phyloP scores from a whole-genome alignment of 352 stramenopile species.

The Pilasporangium apinafurcum region DNA sequence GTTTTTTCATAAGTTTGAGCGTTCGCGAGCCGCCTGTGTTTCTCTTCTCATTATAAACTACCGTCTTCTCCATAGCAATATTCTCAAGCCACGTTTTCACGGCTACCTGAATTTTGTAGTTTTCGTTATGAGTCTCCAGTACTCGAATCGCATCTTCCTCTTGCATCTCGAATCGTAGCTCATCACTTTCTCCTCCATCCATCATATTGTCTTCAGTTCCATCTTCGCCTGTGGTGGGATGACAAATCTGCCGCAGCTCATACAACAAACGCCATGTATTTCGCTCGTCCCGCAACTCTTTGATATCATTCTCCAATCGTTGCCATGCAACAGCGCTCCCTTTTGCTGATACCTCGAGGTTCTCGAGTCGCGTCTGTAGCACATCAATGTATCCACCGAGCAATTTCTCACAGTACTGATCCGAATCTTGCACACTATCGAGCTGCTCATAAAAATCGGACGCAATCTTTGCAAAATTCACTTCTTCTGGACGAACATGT shows the following conservation, averaged over 20 bases:
- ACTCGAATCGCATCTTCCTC: slow-evolving; percentile 67
- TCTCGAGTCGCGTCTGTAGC: slow-evolving; percentile 57
- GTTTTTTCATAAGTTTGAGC: slow-evolving; percentile 53
- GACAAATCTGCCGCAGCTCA: slow-evolving; percentile 65
- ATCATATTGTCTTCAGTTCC: slow-evolving; percentile 22
- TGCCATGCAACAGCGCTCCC: slow-evolving; percentile 12
- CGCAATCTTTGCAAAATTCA: slow-evolving; percentile 66
- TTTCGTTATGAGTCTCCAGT: slow-evolving; percentile 53
- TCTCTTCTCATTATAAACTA: slow-evolving; percentile 54
- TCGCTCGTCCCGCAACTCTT: slow-evolving; percentile 66
- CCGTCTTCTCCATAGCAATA: slow-evolving; percentile 62
- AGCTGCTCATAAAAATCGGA: slow-evolving; percentile 74
- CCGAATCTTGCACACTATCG: slow-evolving; percentile 56
- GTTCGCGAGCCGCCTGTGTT: slow-evolving; percentile 45
- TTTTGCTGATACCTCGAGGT: slow-evolving; percentile 23
- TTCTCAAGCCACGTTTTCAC: slow-evolving; percentile 80
- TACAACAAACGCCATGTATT: slow-evolving; percentile 82
- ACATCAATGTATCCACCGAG: slow-evolving; percentile 74
- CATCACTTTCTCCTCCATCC: slow-evolving; percentile 19
- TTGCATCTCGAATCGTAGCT: slow-evolving; percentile 69
- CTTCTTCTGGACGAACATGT: slow-evolving; percentile 68
- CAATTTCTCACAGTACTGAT: slow-evolving; percentile 69
- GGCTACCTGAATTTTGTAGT: slow-evolving; percentile 60
- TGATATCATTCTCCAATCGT: slow-evolving; percentile 40
- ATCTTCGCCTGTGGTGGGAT: slow-evolving; percentile 11